Evolutionary conservation across 2,329 filamentous ascomycete species (phyloP), one percentile per base, ranked within the genome.

Genomic region (Blumeria hordei): DNA sequence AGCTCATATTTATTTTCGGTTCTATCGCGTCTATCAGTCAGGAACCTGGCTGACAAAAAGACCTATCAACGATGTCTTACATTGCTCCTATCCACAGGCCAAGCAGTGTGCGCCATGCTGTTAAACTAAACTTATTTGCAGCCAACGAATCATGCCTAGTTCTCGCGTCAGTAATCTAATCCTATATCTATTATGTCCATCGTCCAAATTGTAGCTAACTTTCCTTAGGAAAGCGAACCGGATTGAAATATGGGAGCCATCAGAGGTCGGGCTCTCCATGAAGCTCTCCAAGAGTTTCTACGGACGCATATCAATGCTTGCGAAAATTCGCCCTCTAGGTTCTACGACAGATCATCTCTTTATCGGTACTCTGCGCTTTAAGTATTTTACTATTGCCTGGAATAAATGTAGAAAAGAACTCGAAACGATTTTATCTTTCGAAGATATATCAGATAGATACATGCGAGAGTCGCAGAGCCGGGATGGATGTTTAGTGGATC

Each of bases 381-480:
- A 88, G 63, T 96, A 94, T 69, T 94, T 96, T 67, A 94, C 87
- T 1, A 68, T 94, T 18, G 80, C 75, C 14, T 98, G 92, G 88
- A 80, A 95, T 62, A 63, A 74, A 0, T 67, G 75, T 65, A 71
- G 64, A 4, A 68, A 68, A 18, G 66, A 70, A 56, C 67, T 82
- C 2, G 71, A 75, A 8, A 76, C 73, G 0, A 65, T 74, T 21
- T 70, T 61, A 60, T 62, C 69, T 1, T 74, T 77, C 43, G 68
- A 71, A 43, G 77, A 82, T 58, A 63, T 69, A 1, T 69, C 74
- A 35, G 77, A 81, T 62, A 74, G 71, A 39, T 74, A 78, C 58
- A 76, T 81, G 75, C 73, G 86, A 54, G 84, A 93, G 63, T 82
- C 83, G 7, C 84, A 90, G 66, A 88, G 84, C 57, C 82, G 84